Evolutionary conservation across 2,329 filamentous ascomycete genomes (phyloP), one percentile per base, ranked within the genome.

Genomic region (Pestalotiopsis sp.): DNA sequence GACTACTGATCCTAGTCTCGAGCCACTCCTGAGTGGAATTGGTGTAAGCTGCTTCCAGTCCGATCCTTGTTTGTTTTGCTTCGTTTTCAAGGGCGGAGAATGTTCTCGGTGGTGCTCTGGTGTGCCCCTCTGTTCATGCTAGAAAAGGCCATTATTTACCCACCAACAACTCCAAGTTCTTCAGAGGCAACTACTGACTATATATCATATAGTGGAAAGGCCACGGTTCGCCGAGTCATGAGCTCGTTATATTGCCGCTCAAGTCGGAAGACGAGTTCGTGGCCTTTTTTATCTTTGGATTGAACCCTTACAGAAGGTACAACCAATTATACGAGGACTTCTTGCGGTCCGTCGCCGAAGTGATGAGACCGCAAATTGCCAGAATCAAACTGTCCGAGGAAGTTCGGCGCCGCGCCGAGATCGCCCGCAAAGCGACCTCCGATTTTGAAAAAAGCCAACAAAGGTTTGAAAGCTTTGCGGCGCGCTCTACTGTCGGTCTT

Each of bases 401-500:
- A 64, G 74, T 75, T 12, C 62, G 68, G 2, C 69, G 70, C 1
- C 70, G 74, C n/a, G 72, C 74, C 2, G 73, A 76, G 58, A 56
- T 75, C 14, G 73, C 73, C 2, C 71, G 69, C 52, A 70, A 72
- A 20, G 74, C 74, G 1, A 70, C 70, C 5, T 41, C 72, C 12
- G 70, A 74, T 27, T 72, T 74, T 12, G 69, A 72, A 58, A 70
- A 71, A 63, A 76, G 73, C 64, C 73, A 76, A 52, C 68, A 68
- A 66, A 72, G 72, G 39, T 75, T 76, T 41, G 71, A 68, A n/a
- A 72, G 70, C 3, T 76, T 76, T 45, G 74, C 75, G 1, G 73
- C 74, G 45, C 71, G 75, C 45, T 76, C 74, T 1, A 71, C 73
- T 3, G 72, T 74, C n/a, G 74, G 75, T 2, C 70, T 76, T 11